Evolutionary conservation across 805 yeast genomes (phyloP).

Genomic region (Candida sphagnicola): DNA sequence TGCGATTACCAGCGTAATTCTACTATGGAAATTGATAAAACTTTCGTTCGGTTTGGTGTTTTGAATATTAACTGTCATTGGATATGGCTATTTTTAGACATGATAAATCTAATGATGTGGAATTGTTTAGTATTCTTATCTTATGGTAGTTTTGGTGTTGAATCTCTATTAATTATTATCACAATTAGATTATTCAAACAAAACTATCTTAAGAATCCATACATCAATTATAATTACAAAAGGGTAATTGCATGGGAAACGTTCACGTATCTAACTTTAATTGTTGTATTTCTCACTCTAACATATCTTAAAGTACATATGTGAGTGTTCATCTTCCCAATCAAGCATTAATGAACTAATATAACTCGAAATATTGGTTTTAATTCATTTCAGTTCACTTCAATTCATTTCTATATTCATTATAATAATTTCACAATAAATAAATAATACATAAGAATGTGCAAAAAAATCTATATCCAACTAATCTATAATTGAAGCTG

Average conservation of each 20-base stretch:
- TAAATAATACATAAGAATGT: no score
- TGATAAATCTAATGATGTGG: conserved; percentile 16
- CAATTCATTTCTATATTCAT: no score
- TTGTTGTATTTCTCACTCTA: background rate
- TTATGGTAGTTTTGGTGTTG: background rate
- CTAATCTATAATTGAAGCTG: no score
- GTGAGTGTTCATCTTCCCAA: no score
- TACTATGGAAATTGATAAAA: conserved; percentile 19
- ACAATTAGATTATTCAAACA: conserved; percentile 8
- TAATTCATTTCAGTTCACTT: no score
- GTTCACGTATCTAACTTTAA: background rate
- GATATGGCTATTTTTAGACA: conserved; percentile 9
- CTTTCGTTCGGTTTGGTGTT: conserved; percentile 18
- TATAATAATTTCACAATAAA: no score
- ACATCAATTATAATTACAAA: background rate
- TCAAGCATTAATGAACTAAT: no score
- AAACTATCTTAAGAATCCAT: conserved; percentile 4
- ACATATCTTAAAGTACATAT: no score
- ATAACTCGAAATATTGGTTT: no score
- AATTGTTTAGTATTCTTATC: conserved; percentile 1
- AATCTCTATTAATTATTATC: conserved; percentile 10
- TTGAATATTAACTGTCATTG: conserved; percentile 13
- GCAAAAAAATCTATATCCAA: no score
- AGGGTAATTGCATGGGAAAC: background rate
- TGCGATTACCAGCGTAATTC: background rate